Evolutionary conservation across 2,329 filamentous ascomycete species (phyloP).

Genomic region (Fusarium sp.): DNA sequence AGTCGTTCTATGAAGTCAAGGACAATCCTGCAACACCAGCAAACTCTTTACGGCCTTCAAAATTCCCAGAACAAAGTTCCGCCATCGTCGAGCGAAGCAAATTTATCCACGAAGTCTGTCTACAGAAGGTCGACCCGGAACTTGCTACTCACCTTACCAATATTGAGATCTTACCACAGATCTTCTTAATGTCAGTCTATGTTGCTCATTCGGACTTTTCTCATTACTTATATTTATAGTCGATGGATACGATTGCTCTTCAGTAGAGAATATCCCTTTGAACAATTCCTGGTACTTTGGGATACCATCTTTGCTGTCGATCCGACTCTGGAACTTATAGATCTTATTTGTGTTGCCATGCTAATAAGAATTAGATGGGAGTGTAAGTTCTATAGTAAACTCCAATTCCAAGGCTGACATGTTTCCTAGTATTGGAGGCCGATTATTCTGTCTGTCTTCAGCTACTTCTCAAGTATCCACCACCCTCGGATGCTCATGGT

Average conservation of each 20-base stretch:
- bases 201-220: no score
- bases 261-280: constrained; percentile 91
- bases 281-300: constrained; percentile 87
- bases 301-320: constrained; percentile 92
- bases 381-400: constrained; percentile 63
- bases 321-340: constrained; percentile 80
- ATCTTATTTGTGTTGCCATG: constrained; percentile 95
- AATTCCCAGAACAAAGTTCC: constrained; percentile 55
- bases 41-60: constrained; percentile 32
- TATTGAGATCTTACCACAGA: constrained; percentile 93
- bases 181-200: constrained; percentile 84
- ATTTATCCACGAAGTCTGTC: constrained; percentile 84
- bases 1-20: constrained; percentile 83
- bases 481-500: constrained; percentile 69
- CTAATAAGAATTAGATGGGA: constrained; percentile 91
- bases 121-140: constrained; percentile 84
- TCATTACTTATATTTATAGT: constrained; percentile 56
- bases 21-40: constrained; percentile 29
- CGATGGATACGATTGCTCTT: constrained; percentile 96
- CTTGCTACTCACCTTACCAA: constrained; percentile 82
- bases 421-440: constrained; percentile 75
- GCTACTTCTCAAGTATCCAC: constrained; percentile 84
- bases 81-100: constrained; percentile 86
- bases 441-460: constrained; percentile 90
- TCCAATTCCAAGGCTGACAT: constrained; percentile 39